Base-by-base conservation (phyloP, 1,139 yeast genomes). In the Protomyces inundatus region DNA sequence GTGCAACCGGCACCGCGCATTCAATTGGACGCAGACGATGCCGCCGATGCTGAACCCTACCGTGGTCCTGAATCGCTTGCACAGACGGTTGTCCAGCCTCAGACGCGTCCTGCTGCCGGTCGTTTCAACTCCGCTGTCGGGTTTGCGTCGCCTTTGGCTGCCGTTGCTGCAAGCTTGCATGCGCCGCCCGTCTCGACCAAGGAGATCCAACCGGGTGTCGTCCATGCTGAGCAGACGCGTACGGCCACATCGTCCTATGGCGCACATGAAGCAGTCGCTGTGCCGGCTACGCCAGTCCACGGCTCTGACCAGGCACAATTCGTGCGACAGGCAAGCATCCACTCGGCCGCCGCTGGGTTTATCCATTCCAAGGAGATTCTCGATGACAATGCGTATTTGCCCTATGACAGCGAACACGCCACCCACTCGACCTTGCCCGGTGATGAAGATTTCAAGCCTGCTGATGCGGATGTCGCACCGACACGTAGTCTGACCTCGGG, bases 351-450 rank as follows among this genome's bases (percentile, higher is more conserved):
- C 7, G 62, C 53, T 3, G 56, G 54, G 7, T 58, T 58, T 53
- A 10, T 58, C n/a, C 39, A 51, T 10, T 36, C 39, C 3, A 51
- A 40, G 36, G 62, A 58, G 39, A 58, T 58, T 12, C 52, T 58
- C 12, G 62, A 58, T 35, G 62, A 52, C 40, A 58, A 58, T 34
- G 62, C 62, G 4, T 34, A 58, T 33, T 55, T 58, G 10, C 56
- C 53, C 10, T 58, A 58, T 34, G 62, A 58, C 42, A 39, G 35
- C 7, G 53, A 33, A 7, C 62, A 58, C 39, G 54, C 56, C 1
- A 52, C 62, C 12, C 62, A 51, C 45, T 58, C 62, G 14, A 58
- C 62, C 32, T 33, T 58, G 32, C 45, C 54, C 6, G 62, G 62
- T 4, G 62, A 58, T 50, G 56, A 52, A 14, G 37, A 58, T 36